Conservation (phyloP, 352 stramenopile genomes). For the Globisporangium splendens region DNA sequence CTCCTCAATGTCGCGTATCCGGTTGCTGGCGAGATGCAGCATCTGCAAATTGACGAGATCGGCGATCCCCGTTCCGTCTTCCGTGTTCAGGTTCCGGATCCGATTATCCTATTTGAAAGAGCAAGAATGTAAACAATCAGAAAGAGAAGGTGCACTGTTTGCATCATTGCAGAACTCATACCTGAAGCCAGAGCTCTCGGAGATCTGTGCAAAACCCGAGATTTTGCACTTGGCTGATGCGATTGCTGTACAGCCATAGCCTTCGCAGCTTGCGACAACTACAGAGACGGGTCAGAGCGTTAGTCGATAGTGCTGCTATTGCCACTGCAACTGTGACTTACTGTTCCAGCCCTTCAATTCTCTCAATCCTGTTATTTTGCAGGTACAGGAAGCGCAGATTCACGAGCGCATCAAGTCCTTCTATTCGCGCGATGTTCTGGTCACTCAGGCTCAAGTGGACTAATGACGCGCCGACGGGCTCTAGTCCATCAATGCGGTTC, state of each 20-base stretch:
- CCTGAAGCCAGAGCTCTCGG: slow-evolving; percentile 81
- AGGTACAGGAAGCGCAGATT: slow-evolving; percentile 72
- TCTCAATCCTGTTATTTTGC: slow-evolving; percentile 76
- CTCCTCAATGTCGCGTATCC: slow-evolving; percentile 65
- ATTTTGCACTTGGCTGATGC: slow-evolving; percentile 54
- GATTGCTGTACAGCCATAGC: slow-evolving; percentile 81
- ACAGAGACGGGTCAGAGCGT: neutral
- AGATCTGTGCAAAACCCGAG: slow-evolving; percentile 64
- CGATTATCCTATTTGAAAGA: slow-evolving; percentile 48
- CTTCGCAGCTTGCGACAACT: slow-evolving; percentile 64
- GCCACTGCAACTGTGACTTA: slow-evolving; percentile 1
- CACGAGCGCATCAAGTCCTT: slow-evolving; percentile 45
- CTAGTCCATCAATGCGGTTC: slow-evolving; percentile 39
- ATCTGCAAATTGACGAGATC: slow-evolving; percentile 67
- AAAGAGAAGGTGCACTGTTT: neutral
- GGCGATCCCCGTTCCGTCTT: slow-evolving; percentile 38
- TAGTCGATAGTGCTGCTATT: neutral
- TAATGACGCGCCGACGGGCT: slow-evolving; percentile 55
- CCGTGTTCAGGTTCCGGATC: slow-evolving; percentile 34
- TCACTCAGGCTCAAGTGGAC: slow-evolving; percentile 76
- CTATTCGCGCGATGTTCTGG: slow-evolving; percentile 59
- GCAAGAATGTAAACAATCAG: neutral
- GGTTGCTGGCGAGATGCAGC: slow-evolving; percentile 74
- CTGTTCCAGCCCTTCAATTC: slow-evolving; percentile 73
- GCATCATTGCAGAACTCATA: neutral